phyloP scores from a whole-genome alignment of 1,284 basidiomycete genomes.

The Meripilus lineatus region DNA sequence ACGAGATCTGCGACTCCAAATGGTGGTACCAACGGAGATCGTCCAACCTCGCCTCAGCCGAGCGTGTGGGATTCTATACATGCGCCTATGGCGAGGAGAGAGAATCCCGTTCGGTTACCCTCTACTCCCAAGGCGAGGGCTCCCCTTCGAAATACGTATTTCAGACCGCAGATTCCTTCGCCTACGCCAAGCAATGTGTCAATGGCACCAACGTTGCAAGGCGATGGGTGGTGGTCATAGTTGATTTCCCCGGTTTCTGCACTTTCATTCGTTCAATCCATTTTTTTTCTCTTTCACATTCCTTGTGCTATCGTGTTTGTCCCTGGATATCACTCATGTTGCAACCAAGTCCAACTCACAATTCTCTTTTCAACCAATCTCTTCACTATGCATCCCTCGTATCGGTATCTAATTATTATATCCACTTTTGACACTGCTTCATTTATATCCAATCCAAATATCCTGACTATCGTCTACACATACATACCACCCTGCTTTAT shows the following conservation, averaged over 20 bases:
- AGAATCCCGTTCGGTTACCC: conserved; percentile 20
- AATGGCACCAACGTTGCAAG: conserved; percentile 59
- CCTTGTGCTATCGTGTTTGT: too few species aligned
- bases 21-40: conserved; percentile 14
- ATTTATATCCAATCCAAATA: too few species aligned
- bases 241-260: background rate
- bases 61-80: conserved; percentile 76
- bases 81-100: conserved; percentile 38
- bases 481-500: too few species aligned
- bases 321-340: too few species aligned
- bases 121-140: conserved; percentile 34
- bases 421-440: too few species aligned
- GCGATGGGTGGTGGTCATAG: conserved; percentile 75
- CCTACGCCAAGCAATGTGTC: conserved; percentile 72
- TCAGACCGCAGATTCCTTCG: conserved; percentile 43
- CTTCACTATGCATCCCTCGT: background rate
- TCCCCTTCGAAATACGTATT: conserved; percentile 16
- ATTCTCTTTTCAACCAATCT: background rate
- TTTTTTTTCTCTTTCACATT: background rate
- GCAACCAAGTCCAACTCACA: too few species aligned
- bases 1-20: conserved; percentile 36
- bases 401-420: too few species aligned
- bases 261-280: background rate
- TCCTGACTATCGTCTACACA: too few species aligned
- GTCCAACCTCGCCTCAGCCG: conserved; percentile 41